A percentile compares a stretch with the other conserved stretches of the same genome.
Evolutionary conservation across 331 rosid genomes (phyloP).

Genomic region (Erythrophleum ivorense): DNA sequence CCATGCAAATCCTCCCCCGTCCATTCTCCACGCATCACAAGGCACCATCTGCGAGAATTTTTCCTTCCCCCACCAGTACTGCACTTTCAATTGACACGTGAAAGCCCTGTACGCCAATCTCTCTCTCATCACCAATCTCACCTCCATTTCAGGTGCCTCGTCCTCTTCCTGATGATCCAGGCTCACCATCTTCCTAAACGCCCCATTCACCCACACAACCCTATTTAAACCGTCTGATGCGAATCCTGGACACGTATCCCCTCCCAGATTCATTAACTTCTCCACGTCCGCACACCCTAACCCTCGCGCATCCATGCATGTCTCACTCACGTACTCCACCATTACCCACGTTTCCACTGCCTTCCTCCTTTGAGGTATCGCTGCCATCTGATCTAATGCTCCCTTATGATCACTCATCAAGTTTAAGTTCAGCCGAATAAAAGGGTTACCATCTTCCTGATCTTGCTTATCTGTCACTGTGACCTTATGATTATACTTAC

Average conservation of each 20-base stretch:
- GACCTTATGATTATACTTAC: background rate
- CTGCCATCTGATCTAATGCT: slow-evolving; percentile 20
- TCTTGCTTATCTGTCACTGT: background rate
- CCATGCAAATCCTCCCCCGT: slow-evolving; percentile 85
- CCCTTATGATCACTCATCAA: background rate
- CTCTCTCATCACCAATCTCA: slow-evolving; percentile 48
- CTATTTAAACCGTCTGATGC: slow-evolving; percentile 47
- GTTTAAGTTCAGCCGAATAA: background rate
- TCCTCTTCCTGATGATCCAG: background rate
- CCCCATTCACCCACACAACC: slow-evolving; percentile 53
- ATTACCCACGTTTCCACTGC: slow-evolving; percentile 44
- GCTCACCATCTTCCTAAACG: slow-evolving; percentile 50
- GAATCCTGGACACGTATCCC: slow-evolving; percentile 57
- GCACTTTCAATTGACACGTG: slow-evolving; percentile 61
- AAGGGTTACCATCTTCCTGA: background rate
- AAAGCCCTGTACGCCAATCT: slow-evolving; percentile 39
- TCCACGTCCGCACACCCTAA: slow-evolving; percentile 43
- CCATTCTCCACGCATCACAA: slow-evolving; percentile 71
- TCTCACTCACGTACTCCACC: slow-evolving; percentile 47
- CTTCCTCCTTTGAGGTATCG: background rate
- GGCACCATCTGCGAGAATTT: slow-evolving; percentile 54
- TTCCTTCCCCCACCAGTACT: slow-evolving; percentile 41
- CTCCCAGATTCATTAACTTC: slow-evolving; percentile 41
- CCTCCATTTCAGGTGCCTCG: slow-evolving; percentile 35
- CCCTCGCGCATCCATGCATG: slow-evolving; percentile 44